Evolutionary conservation across 345 rosid species (phyloP), one percentile per base, ranked within the genome.

Genomic region (Geranium rotundifolium): DNA sequence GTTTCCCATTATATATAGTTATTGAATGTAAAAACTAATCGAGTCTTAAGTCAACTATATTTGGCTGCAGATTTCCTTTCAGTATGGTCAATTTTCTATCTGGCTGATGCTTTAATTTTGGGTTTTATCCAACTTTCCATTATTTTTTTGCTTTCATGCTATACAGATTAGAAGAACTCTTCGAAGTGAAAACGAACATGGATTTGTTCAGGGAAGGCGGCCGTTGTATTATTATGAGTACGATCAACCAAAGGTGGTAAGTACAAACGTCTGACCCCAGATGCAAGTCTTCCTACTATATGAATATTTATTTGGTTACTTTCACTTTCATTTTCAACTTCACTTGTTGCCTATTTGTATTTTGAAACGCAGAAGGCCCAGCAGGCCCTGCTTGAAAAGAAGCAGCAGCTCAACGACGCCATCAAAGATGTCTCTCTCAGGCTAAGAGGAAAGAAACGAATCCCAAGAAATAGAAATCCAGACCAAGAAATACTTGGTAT

Each of bases 241-340:
- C 58, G 98, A 91, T 54, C 96, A 92, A 77, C 91, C 95, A 58
- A 81, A 89, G 69, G 95, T 87, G 87, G 95, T 83, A 75, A 72
- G 60, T 23, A 52, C 29, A 23, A n/a, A 49, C 29, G 30, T 19
- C 50, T 12, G 27, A 19, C 54, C 34, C 17, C 19, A 17, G 15
- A 56, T 29, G 57, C 57, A n/a, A 18, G 13, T 17, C 31, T 5
- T 3, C 46, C 56, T 54, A 17, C n/a, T 9, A 50, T 63, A 18
- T 14, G 20, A n/a, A 49, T 56, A 8, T 29, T 17, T 56, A 8
- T 29, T 17, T 7, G 58, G 12, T 56, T 0, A 12, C 27, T 19
- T 50, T 23, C 27, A 23, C 27, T 23, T 23, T 23, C 27, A 12
- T 19, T 19, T 50, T 23, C 27, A 23, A 1, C 2, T 23, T 23